Base-by-base conservation (phyloP, 2,329 filamentous ascomycete genomes). In the Aspergillus ibericus region DNA sequence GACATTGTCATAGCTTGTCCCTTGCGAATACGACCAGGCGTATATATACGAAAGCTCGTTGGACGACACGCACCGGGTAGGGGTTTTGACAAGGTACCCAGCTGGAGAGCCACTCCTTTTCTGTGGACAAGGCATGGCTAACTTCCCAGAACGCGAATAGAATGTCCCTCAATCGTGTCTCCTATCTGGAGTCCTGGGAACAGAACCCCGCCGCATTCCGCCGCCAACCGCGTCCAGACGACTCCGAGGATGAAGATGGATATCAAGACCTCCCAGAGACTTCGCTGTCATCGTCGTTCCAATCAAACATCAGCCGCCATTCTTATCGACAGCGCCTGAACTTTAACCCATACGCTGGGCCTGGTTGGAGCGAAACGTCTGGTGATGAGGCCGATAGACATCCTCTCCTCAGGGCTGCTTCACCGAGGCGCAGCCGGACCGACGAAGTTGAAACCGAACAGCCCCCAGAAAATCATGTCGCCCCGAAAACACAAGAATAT, bases 171-270 rank as follows among this genome's bases (percentile, higher is more conserved):
- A 72, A 71, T 51, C 75, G 77, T 55, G 69, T 78, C 46, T 72
- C 75, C 35, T 79, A 78, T 40, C 64, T 78, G n/a, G 77, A 79
- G 63, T 75, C 75, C 44, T 78, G 77, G 72, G 76, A 78, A 42
- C 72, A 72, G 25, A 71, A 66, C 50, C 69, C 70, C 25, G 63
- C 68, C 6, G 64, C 69, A 18, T 63, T 71, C 42, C 63, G 69
- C 46, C 69, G 67, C 50, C 66, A 62, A n/a, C 20, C 65, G 59
- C 20, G 67, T 65, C 25, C 59, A 52, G 47, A 59, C 59, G 64
- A 68, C 42, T 70, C 70, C 13, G 70, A 73, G 18, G 64, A 63
- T 8, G 66, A 66, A 20, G 66, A 69, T 22, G 56, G 56, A 22
- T 65, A 72, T 55, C 63, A 73, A 44, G 67, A 75, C 50, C 63